Evolutionary conservation across 2,329 filamentous ascomycete species (phyloP).

Genomic region (Stachybotrys chartarum): DNA sequence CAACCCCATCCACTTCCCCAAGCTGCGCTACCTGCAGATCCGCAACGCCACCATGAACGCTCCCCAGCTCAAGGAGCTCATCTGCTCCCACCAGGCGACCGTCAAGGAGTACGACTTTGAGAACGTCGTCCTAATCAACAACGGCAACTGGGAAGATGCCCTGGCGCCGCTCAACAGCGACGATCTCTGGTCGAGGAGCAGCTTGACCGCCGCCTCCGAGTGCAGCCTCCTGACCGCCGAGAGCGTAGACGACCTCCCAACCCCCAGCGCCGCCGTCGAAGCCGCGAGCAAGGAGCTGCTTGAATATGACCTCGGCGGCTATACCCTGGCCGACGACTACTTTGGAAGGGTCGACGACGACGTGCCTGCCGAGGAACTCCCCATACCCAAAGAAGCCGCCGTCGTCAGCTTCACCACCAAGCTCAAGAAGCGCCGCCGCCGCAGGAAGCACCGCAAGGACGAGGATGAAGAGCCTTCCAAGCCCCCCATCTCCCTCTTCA

Average conservation of each 20-base stretch:
- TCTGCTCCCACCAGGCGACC: constrained; percentile 57
- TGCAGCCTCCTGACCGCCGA: constrained; percentile 25
- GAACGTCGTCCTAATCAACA: constrained; percentile 59
- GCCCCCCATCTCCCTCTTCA: constrained; percentile 10
- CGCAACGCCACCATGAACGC: constrained; percentile 68
- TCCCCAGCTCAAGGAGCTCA: constrained; percentile 61
- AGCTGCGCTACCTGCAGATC: constrained; percentile 60
- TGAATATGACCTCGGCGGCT: constrained; percentile 29
- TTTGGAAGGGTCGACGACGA: constrained; percentile 9
- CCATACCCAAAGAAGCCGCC: constrained; percentile 3
- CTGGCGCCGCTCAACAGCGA: constrained; percentile 57
- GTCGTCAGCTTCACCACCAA: constrained; percentile 36
- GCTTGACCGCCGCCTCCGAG: constrained; percentile 17
- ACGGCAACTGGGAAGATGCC: constrained; percentile 74
- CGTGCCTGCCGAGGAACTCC: constrained; percentile 9
- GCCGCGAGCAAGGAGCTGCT: constrained; percentile 45
- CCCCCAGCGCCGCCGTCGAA: constrained; percentile 45
- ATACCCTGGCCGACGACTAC: constrained; percentile 28
- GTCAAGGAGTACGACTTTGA: constrained; percentile 77
- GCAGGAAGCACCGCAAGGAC: constrained; percentile 26
- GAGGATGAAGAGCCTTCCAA: constrained; percentile 12
- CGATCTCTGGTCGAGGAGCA: constrained; percentile 30
- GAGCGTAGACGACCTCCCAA: constrained; percentile 31
- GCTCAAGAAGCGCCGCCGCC: constrained; percentile 36
- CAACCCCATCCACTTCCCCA: constrained; percentile 57